phyloP scores from a whole-genome alignment of 371 early-diverging fungal species.

The Encephalitozoon hellem region DNA sequence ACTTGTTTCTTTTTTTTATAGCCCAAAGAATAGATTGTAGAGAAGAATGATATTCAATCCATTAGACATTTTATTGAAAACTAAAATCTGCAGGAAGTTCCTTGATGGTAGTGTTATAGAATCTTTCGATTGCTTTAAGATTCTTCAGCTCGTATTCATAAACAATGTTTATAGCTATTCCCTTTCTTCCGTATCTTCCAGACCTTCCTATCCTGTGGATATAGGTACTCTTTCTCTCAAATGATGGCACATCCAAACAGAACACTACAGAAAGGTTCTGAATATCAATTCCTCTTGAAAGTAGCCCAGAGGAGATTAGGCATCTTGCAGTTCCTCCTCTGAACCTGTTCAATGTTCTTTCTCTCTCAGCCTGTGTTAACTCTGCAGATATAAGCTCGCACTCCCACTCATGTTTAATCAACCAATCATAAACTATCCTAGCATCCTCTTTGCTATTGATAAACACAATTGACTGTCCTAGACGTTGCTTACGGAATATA shows the following conservation, averaged over 20 bases:
- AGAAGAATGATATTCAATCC: background rate
- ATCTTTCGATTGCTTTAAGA: slow-evolving; percentile 84
- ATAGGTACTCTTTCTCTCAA: slow-evolving; percentile 83
- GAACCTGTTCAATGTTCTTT: slow-evolving; percentile 89
- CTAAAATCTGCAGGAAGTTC: slow-evolving; percentile 74
- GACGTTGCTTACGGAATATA: slow-evolving; percentile 80
- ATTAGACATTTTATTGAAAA: slow-evolving; percentile 6
- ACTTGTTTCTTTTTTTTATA: background rate
- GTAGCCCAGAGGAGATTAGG: slow-evolving; percentile 89
- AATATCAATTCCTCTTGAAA: slow-evolving; percentile 97
- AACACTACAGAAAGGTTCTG: slow-evolving; percentile 95
- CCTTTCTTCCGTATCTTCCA: slow-evolving; percentile 98
- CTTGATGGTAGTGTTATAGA: slow-evolving; percentile 88
- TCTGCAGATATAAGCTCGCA: slow-evolving; percentile 96
- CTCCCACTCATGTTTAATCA: slow-evolving; percentile 80
- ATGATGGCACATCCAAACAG: slow-evolving; percentile 90
- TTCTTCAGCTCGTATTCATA: slow-evolving; percentile 78
- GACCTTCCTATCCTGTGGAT: slow-evolving; percentile 82
- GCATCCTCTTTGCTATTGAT: slow-evolving; percentile 94
- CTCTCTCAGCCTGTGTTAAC: slow-evolving; percentile 87
- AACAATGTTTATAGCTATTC: slow-evolving; percentile 97
- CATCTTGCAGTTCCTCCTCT: slow-evolving; percentile 73
- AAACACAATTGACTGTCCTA: slow-evolving; percentile 96
- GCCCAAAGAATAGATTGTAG: background rate
- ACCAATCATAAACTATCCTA: slow-evolving; percentile 82